These are phyloP conservation scores for Colletotrichum sp. DNA, from an alignment of 2,329 filamentous ascomycete species.

Conservation along the genomic window DNA sequence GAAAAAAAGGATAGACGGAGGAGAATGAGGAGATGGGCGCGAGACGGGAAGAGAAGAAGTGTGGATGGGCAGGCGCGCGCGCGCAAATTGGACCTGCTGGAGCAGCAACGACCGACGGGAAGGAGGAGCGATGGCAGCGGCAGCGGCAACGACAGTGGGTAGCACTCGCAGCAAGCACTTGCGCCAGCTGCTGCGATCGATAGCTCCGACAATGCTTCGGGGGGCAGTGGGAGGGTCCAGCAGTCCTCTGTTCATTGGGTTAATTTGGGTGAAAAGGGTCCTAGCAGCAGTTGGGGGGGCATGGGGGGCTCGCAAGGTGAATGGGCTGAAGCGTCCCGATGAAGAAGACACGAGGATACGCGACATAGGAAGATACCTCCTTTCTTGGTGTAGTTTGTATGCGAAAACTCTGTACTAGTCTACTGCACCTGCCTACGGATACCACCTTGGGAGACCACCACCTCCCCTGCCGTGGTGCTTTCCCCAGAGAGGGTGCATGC, in stretches of 20 bases:
- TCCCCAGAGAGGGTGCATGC: slow-evolving; percentile 7
- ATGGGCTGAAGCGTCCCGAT: neutral
- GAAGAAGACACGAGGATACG: neutral
- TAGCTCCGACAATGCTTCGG: neutral
- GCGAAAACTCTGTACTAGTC: neutral
- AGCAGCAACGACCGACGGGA: neutral
- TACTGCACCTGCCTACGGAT: neutral
- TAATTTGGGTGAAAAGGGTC: neutral
- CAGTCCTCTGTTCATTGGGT: slow-evolving; percentile 16
- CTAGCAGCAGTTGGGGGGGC: neutral
- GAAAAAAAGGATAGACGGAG: neutral
- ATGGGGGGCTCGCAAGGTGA: neutral
- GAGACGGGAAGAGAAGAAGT: neutral
- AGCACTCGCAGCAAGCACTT: neutral
- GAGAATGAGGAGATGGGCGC: neutral
- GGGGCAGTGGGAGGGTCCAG: slow-evolving; percentile 10
- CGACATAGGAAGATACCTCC: neutral
- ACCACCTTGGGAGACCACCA: neutral
- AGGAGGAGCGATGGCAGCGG: neutral
- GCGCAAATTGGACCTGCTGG: slow-evolving; percentile 12
- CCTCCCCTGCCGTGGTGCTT: neutral
- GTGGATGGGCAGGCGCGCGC: neutral
- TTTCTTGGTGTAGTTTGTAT: fast-evolving
- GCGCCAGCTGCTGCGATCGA: neutral
- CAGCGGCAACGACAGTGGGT: neutral